These are phyloP conservation scores for Yarrowia divulgata DNA, from an alignment of 805 yeast species.

Conservation along the genomic window DNA sequence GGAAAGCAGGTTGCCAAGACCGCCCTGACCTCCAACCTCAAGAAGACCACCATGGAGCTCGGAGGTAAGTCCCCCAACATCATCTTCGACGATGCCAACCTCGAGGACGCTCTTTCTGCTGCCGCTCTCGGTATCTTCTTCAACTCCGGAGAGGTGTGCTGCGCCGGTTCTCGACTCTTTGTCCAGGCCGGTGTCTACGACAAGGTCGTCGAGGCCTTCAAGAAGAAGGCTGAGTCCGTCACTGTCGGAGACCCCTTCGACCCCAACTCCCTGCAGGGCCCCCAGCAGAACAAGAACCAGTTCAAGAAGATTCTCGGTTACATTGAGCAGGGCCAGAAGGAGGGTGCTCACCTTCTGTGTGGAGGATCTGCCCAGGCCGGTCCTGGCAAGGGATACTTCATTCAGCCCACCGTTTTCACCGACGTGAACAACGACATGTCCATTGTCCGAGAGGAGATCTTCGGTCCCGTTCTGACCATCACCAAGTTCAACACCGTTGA, in stretches of 20 bases:
- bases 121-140: constrained; percentile 82
- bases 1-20: constrained; percentile 80
- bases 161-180: constrained; percentile 90
- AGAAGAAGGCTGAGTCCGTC: constrained; percentile 56
- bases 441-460: constrained; percentile 80
- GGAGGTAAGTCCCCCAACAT: constrained; percentile 97
- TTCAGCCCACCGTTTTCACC: constrained; percentile 78
- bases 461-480: constrained; percentile 85
- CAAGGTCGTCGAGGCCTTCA: constrained; percentile 65
- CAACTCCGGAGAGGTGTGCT: constrained; percentile 96
- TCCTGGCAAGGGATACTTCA: constrained; percentile 63
- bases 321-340: constrained; percentile 75
- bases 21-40: constrained; percentile 74
- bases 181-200: constrained; percentile 87
- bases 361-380: constrained; percentile 69
- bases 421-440: constrained; percentile 70
- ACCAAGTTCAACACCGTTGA: constrained; percentile 70
- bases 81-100: constrained; percentile 83
- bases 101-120: constrained; percentile 75
- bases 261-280: constrained; percentile 79
- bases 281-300: constrained; percentile 84
- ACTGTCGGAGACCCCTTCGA: constrained; percentile 84
- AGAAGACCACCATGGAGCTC: constrained; percentile 89
- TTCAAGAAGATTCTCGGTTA: constrained; percentile 74
- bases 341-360: constrained; percentile 80